Evolutionary conservation across 768 basidiomycete genomes (phyloP), one percentile per base, ranked within the genome.

Genomic region (Lentinula raphanica): DNA sequence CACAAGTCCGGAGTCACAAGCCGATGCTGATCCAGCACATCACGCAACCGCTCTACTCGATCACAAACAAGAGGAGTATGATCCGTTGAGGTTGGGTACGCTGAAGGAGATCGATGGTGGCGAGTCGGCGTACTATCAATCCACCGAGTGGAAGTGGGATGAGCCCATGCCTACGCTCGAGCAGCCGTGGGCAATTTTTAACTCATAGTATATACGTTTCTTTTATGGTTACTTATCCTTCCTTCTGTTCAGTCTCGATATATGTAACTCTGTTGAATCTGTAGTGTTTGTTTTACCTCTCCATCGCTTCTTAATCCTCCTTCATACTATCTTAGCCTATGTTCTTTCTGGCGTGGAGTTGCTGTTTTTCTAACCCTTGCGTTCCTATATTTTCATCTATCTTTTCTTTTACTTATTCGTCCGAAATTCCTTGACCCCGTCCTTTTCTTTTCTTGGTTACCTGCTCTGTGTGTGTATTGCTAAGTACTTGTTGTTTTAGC

Each of bases 31-130:
- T 57, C 69, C 72, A 25, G 67, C 73, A 55, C 78, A 81, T 53
- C 75, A 76, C 61, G 68, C 75, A 58, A 69, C 76, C 44, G 66
- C 56, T 44, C 60, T 69, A 32, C 77, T 76, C 55, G 83, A 83
- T 64, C 71, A 69, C 36, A 83, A 84, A 73, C 72, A 70, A 36
- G 85, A 87, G 57, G 83, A 86, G 21, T 68, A 72, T 11, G 82
- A 88, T 64, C 73, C 77, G 28, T 72, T 88, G 58, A 78, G 84
- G 50, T 70, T 88, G 36, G 82, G 83, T 46, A 69, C 79, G 54
- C 84, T 82, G 75, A 82, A 83, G 66, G 88, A 88, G 68, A 82
- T 91, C 35, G 87, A 90, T 64, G 87, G 87, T 40, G 88, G 88
- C 53, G 87, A 90, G 72, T 80, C 82, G 17, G 77, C 85, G 48